A percentile compares a stretch with the other conserved stretches of the same genome.
Conservation (phyloP, 169 alveolate species). For the Plasmodium adleri region DNA sequence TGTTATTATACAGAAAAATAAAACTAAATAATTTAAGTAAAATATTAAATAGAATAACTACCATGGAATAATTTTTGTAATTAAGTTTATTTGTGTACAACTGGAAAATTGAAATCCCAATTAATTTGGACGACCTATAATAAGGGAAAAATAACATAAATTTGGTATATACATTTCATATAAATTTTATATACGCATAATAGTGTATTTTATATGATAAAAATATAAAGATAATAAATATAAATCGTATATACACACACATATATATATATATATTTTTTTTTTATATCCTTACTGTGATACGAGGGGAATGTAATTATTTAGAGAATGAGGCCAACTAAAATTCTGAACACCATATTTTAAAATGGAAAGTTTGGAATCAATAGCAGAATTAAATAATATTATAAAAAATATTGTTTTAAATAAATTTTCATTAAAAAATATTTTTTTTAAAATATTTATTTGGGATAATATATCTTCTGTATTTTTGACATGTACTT, state of each 20-base stretch:
- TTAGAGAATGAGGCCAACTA: constrained; percentile 62
- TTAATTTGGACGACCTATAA: constrained; percentile 50
- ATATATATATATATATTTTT: not conserved
- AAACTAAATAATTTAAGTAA: constrained; percentile 38
- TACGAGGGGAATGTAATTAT: constrained; percentile 51
- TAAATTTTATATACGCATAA: not conserved
- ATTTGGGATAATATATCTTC: constrained; percentile 37
- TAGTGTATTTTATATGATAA: not conserved
- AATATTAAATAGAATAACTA: constrained; percentile 28
- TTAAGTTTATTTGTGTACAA: constrained; percentile 40
- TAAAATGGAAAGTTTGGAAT: constrained; percentile 38
- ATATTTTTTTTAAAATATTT: constrained; percentile 26
- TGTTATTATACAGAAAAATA: constrained; percentile 38
- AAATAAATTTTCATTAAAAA: constrained; percentile 54
- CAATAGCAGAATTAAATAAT: constrained; percentile 68
- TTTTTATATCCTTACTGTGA: constrained; percentile 50
- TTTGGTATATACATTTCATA: too few species aligned
- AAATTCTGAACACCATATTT: constrained; percentile 66
- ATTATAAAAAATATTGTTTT: constrained; percentile 46
- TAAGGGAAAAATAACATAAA: not conserved
- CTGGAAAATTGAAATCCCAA: constrained; percentile 59
- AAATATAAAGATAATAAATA: not conserved
- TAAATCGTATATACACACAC: not conserved
- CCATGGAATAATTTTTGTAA: constrained; percentile 58
- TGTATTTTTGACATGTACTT: constrained; percentile 27